Percentiles rank a stretch among this genome's conserved stretches.
Conservation (phyloP, 306 rosid genomes). For the Quercus cerris region DNA sequence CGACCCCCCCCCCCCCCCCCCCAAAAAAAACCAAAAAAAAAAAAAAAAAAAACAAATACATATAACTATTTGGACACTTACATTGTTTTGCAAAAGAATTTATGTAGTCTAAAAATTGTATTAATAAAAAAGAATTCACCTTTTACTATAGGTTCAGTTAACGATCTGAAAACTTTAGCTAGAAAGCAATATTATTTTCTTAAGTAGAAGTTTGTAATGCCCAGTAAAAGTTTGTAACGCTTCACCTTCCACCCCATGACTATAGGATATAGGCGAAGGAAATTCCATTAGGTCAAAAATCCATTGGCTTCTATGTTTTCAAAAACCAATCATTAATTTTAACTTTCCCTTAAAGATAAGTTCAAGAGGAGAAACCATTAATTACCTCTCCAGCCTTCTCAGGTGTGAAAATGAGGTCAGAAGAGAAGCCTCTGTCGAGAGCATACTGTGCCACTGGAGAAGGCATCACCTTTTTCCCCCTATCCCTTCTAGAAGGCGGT, state of each 20-base stretch:
- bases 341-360: not conserved
- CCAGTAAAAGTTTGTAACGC: not conserved
- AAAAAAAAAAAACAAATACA: not conserved
- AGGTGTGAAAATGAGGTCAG: slow-evolving; percentile 79
- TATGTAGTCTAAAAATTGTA: not conserved
- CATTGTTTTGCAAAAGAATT: not conserved
- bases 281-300: not conserved
- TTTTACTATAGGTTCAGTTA: not conserved
- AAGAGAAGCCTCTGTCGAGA: slow-evolving; percentile 68
- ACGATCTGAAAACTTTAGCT: too few relatives aligned
- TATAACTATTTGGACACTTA: not conserved
- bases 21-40: too few relatives aligned
- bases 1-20: too few relatives aligned
- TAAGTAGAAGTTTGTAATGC: not conserved
- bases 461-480: slow-evolving; percentile 68
- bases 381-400: slow-evolving; percentile 71
- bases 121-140: not conserved
- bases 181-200: not conserved
- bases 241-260: not conserved
- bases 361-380: not conserved
- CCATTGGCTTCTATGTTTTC: not conserved
- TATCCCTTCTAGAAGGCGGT: slow-evolving; percentile 74
- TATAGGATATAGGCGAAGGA: not conserved
- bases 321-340: not conserved
- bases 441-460: slow-evolving; percentile 84